Evolutionary conservation across 108 stramenopile genomes (phyloP).

Genomic region (Discostella stelligeroides): DNA sequence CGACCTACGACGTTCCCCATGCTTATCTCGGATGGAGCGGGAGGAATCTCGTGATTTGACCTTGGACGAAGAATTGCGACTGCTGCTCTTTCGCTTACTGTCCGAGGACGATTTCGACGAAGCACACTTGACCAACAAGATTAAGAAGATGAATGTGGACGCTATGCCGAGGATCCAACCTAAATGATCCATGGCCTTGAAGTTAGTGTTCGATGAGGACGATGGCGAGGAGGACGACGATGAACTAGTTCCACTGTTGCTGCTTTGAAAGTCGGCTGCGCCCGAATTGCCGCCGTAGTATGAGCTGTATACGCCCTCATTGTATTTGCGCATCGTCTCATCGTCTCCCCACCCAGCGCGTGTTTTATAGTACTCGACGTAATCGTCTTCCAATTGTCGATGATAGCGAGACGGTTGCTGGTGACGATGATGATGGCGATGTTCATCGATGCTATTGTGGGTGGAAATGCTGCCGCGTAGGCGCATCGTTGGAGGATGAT

Average conservation of each 20-base stretch:
- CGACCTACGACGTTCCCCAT: slow-evolving; percentile 53
- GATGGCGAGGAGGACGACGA: background rate
- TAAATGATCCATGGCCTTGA: slow-evolving; percentile 5
- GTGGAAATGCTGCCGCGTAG: slow-evolving; percentile 8
- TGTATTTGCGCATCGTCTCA: slow-evolving; percentile 76
- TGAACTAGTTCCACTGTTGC: too few relatives aligned
- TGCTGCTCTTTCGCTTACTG: slow-evolving; percentile 3
- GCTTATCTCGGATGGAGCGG: slow-evolving; percentile 48
- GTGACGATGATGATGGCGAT: too few relatives aligned
- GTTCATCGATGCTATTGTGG: too few relatives aligned
- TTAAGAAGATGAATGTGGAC: slow-evolving; percentile 47
- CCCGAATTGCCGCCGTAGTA: slow-evolving; percentile 54
- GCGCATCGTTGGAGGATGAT: background rate
- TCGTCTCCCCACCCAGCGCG: slow-evolving; percentile 87
- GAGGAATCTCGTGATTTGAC: slow-evolving; percentile 46
- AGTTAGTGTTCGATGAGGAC: slow-evolving; percentile 3
- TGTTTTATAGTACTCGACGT: slow-evolving; percentile 81
- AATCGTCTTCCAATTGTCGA: background rate
- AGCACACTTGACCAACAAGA: slow-evolving; percentile 57
- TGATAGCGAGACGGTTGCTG: too few relatives aligned
- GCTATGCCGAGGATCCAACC: slow-evolving; percentile 48
- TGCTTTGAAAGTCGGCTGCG: too few relatives aligned
- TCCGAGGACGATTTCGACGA: slow-evolving; percentile 31
- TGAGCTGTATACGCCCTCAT: slow-evolving; percentile 68
- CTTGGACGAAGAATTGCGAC: too few relatives aligned